Conservation (phyloP, 495 filamentous ascomycete genomes). For the Schizothecium vesticola region DNA sequence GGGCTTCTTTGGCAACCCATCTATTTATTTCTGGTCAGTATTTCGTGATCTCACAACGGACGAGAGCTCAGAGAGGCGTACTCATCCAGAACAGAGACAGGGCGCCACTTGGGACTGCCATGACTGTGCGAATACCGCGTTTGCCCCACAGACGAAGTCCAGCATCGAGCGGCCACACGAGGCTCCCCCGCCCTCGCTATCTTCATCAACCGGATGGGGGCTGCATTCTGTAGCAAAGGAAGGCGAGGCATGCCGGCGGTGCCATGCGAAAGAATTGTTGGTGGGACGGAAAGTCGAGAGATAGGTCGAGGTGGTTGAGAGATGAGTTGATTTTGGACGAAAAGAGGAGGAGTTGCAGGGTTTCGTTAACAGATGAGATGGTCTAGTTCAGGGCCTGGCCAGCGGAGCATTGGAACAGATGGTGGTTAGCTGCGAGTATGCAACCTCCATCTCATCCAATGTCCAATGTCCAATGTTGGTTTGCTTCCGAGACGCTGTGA, state of each 20-base stretch:
- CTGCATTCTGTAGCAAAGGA: constrained; percentile 39
- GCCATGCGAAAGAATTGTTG: constrained; percentile 35
- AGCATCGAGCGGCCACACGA: background rate
- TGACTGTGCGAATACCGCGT: constrained; percentile 17
- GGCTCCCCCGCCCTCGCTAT: constrained; percentile 16
- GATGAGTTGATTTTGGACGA: background rate
- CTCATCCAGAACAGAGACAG: constrained; percentile 82
- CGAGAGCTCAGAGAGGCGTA: constrained; percentile 36
- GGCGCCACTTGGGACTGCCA: constrained; percentile 64
- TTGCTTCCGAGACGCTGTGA: background rate
- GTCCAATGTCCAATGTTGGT: background rate
- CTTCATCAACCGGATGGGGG: constrained; percentile 33
- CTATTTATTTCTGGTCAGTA: constrained; percentile 47
- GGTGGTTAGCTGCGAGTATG: background rate
- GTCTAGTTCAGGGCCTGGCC: background rate
- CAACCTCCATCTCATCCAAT: background rate
- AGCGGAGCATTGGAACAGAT: background rate
- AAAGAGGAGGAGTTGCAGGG: background rate
- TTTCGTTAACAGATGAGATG: background rate
- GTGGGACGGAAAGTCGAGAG: background rate
- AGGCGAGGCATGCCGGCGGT: constrained; percentile 43
- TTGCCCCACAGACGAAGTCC: background rate
- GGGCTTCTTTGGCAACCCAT: constrained; percentile 80
- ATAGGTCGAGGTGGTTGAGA: background rate
- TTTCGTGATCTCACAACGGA: constrained; percentile 15